Evolutionary conservation across 139 green algal species (phyloP).

Genomic region (Coccomyxa sp.): DNA sequence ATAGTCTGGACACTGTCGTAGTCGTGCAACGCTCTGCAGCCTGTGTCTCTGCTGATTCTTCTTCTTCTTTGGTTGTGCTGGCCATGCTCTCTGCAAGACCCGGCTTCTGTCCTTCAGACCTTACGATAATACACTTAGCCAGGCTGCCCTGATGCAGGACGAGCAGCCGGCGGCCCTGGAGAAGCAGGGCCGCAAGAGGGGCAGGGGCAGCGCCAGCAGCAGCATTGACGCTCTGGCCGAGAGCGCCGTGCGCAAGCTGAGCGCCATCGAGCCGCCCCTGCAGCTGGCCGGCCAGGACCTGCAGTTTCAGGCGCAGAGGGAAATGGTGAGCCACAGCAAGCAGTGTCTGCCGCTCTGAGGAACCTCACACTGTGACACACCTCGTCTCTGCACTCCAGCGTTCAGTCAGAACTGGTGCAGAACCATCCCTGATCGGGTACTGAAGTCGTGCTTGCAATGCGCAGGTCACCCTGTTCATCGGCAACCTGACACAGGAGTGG

Average conservation of each 20-base stretch:
- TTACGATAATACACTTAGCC: not conserved
- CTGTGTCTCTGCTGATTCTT: too few relatives aligned
- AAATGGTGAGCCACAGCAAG: conserved; percentile 1
- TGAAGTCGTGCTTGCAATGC: conserved; percentile 8
- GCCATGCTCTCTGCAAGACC: not conserved
- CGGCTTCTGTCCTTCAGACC: not conserved
- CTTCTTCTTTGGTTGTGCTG: not conserved
- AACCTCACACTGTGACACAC: not conserved
- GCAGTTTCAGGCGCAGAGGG: conserved; percentile 27
- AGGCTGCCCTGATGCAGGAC: not conserved
- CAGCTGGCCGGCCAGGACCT: conserved; percentile 25
- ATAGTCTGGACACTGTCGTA: too few relatives aligned
- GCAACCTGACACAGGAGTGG: conserved; percentile 39
- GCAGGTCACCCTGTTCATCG: conserved; percentile 46
- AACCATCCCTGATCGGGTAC: too few relatives aligned
- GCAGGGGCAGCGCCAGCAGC: not conserved
- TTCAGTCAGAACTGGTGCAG: too few relatives aligned
- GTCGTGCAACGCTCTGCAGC: too few relatives aligned
- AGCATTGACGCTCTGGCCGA: conserved; percentile 21
- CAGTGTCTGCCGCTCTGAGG: not conserved
- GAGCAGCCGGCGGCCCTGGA: not conserved
- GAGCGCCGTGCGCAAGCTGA: conserved; percentile 24
- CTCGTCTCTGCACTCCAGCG: too few relatives aligned
- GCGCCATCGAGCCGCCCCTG: conserved; percentile 18
- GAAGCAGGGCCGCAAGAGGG: not conserved